Conservation (phyloP, 768 basidiomycete genomes). For the Agaricus subrufescens region DNA sequence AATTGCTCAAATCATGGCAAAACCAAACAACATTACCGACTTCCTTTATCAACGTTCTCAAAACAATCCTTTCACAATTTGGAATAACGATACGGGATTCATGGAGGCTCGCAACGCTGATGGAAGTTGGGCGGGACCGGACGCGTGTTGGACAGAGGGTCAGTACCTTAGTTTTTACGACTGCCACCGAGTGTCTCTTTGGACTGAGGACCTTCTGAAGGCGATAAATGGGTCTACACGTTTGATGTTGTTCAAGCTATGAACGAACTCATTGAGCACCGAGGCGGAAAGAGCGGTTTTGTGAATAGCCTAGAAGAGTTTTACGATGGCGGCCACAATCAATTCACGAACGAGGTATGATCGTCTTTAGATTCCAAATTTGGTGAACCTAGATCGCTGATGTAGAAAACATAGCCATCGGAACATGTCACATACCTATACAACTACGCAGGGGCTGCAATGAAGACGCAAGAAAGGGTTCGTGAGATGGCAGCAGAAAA, state of each 20-base stretch:
- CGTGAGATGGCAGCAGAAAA: constrained; percentile 55
- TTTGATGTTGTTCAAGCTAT: constrained; percentile 77
- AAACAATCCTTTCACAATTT: constrained; percentile 54
- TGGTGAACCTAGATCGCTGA: not conserved
- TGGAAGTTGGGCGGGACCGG: constrained; percentile 67
- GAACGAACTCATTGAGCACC: constrained; percentile 49
- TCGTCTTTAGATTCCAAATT: not conserved
- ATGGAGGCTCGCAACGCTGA: constrained; percentile 73
- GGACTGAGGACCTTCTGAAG: constrained; percentile 14
- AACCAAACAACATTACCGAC: constrained; percentile 38
- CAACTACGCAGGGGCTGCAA: constrained; percentile 61
- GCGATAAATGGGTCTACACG: constrained; percentile 59
- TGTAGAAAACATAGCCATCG: constrained; percentile 46
- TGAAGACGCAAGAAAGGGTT: constrained; percentile 63
- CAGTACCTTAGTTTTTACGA: not conserved
- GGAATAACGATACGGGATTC: constrained; percentile 65
- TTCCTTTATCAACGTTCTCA: constrained; percentile 53
- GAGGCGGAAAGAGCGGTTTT: constrained; percentile 66
- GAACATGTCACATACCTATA: constrained; percentile 86
- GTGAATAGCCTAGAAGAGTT: constrained; percentile 60
- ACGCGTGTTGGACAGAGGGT: constrained; percentile 80
- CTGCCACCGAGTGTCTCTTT: not conserved
- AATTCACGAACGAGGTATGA: constrained; percentile 72
- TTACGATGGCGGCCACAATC: constrained; percentile 61
- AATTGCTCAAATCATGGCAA: constrained; percentile 49